Evolutionary conservation across 345 rosid genomes (phyloP), one percentile per base, ranked within the genome.

Genomic region (Populus euphratica): DNA sequence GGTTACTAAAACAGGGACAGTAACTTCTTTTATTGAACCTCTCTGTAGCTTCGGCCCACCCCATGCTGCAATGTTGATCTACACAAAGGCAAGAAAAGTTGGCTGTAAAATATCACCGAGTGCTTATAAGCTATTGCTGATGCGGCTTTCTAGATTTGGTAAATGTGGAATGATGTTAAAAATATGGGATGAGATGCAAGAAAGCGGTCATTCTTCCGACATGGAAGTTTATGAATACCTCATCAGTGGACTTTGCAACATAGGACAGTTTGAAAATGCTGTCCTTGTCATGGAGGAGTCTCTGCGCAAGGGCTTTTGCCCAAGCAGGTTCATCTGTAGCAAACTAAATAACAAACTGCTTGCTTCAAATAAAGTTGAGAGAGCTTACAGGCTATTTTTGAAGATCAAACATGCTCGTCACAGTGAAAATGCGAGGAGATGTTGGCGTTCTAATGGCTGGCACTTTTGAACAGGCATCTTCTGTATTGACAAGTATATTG

Each of bases 11-110:
- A 88, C 91, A 31, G 94, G 97, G 78, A 82, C 74, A 6, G 33
- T 92, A 38, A 93, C 97, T 70, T 83, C 90, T 39, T 90, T 90
- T 70, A 82, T 95, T 43, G 80, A 90, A 76, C 92, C 89, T 25
- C 82, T 95, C 43, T 93, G 99, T 67, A 75, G 91, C 80, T 91
- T 85, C 67, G 99, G 99, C 81, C 98, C 99, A 39, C 99, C 99
- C 27, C 85, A 91, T 69, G 97, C 96, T 76, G 98, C 99, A 8
- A 80, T 92, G 91, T 81, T 78, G 81, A 82, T 95, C 43, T 93
- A 92, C 84, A 85, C 87, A 85, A 93, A 87, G 79, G 90, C 94
- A 43, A 88, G 91, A 78, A 92, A 88, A 81, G 89, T 78, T 2
- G 96, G 98, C 18, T 92, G 97, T 82, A 81, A 41, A 63, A 66